phyloP scores from a whole-genome alignment of 768 basidiomycete genomes.

The Mycena capillaripes region DNA sequence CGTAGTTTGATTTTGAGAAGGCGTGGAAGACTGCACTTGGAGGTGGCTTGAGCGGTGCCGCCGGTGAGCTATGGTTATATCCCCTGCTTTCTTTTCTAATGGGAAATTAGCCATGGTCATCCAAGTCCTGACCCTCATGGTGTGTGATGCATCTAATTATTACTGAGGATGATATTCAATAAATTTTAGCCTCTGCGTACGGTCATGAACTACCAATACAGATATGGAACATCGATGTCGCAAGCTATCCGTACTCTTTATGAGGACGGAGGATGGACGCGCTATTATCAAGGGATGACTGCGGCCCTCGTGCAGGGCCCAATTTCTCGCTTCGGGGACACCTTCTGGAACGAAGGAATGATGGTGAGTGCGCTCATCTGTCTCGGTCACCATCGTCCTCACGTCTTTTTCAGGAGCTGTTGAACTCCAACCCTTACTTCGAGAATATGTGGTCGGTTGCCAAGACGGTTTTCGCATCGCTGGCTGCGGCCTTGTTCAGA shows the following conservation, averaged over 20 bases:
- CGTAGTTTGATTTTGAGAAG: slow-evolving; percentile 82
- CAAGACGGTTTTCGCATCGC: slow-evolving; percentile 85
- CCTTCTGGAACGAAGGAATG: slow-evolving; percentile 94
- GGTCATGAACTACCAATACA: slow-evolving; percentile 97
- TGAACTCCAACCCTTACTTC: slow-evolving; percentile 83
- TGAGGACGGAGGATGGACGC: slow-evolving; percentile 81
- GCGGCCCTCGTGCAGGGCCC: slow-evolving; percentile 93
- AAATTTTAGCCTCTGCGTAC: slow-evolving; percentile 84
- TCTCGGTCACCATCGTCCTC: no score
- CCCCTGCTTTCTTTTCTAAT: not conserved
- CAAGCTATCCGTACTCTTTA: slow-evolving; percentile 78
- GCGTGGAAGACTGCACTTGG: slow-evolving; percentile 89
- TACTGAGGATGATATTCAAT: slow-evolving; percentile 13
- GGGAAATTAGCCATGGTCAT: slow-evolving; percentile 87
- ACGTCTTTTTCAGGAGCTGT: slow-evolving; percentile 50
- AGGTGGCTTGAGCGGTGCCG: slow-evolving; percentile 92
- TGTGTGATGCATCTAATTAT: slow-evolving; percentile 33
- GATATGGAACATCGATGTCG: slow-evolving; percentile 84
- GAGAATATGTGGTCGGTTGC: slow-evolving; percentile 70
- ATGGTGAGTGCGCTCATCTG: slow-evolving; percentile 59
- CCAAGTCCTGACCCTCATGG: slow-evolving; percentile 93
- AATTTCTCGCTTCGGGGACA: slow-evolving; percentile 91
- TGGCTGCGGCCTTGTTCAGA: slow-evolving; percentile 87
- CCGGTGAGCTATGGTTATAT: slow-evolving; percentile 53
- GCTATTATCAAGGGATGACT: slow-evolving; percentile 90